A percentile compares a stretch with the other conserved stretches of the same genome.
Evolutionary conservation across 129 eudicot species (phyloP).

Genomic region (Escallonia rubra): DNA sequence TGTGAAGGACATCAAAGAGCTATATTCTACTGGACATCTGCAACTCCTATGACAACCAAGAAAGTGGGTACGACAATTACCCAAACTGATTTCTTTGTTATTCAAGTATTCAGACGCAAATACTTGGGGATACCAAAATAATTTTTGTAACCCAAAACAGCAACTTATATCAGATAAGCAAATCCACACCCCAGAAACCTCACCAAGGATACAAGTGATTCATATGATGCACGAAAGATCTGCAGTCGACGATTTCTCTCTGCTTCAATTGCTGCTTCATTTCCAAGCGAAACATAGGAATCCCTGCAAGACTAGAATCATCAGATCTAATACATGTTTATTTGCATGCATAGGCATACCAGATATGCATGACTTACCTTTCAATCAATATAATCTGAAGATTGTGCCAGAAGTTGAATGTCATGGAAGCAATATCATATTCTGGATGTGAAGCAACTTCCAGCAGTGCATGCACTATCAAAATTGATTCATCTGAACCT

Average conservation of each 20-base stretch:
- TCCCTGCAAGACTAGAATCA: conserved; percentile 51
- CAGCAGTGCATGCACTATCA: conserved; percentile 86
- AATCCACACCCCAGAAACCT: conserved; percentile 22
- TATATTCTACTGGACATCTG: neutral
- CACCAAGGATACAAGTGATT: conserved; percentile 94
- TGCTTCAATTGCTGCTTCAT: conserved; percentile 64
- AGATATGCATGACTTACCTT: conserved; percentile 41
- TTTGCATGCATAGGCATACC: conserved; percentile 6
- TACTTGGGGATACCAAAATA: too few relatives aligned
- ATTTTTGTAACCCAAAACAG: too few relatives aligned
- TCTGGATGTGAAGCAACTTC: conserved; percentile 99
- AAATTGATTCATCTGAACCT: conserved; percentile 98
- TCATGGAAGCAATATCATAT: conserved; percentile 98
- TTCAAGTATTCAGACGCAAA: too few relatives aligned
- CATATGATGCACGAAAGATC: conserved; percentile 77
- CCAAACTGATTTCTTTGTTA: too few relatives aligned
- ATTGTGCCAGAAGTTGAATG: conserved; percentile 98
- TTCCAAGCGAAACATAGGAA: conserved; percentile 45
- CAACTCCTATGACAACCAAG: neutral
- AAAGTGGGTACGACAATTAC: too few relatives aligned
- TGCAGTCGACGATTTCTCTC: conserved; percentile 81
- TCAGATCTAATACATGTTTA: conserved; percentile 16
- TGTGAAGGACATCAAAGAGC: neutral
- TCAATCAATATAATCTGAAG: conserved; percentile 81
- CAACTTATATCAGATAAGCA: neutral